Percentiles rank a stretch among this genome's conserved stretches.
phyloP scores from a whole-genome alignment of 768 basidiomycete genomes.

The Lyophyllum shimeji region DNA sequence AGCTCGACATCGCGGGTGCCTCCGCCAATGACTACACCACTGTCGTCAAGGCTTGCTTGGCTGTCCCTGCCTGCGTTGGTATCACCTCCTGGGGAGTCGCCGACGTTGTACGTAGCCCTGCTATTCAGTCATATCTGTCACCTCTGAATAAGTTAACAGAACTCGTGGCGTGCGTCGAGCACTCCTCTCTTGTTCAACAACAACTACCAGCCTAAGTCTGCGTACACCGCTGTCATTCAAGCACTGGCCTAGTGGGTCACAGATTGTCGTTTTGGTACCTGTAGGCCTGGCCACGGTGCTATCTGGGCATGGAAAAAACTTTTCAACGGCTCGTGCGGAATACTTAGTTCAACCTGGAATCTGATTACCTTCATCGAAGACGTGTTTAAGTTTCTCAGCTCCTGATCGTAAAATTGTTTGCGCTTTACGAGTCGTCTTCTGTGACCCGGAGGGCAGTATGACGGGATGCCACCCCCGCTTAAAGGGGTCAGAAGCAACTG shows the following conservation, averaged over 20 bases:
- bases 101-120: constrained; percentile 35
- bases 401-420: no score
- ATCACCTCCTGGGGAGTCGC: constrained; percentile 53
- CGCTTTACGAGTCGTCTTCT: no score
- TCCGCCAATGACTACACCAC: constrained; percentile 40
- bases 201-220: constrained; percentile 26
- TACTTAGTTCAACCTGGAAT: no score
- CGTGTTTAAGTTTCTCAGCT: no score
- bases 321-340: no score
- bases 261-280: no score
- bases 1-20: constrained; percentile 40
- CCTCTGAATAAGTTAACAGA: constrained; percentile 13
- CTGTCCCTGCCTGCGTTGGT: constrained; percentile 39
- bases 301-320: no score
- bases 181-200: constrained; percentile 27
- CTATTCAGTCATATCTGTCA: neutral
- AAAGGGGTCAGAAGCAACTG: no score
- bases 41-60: constrained; percentile 48
- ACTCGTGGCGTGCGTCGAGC: constrained; percentile 25
- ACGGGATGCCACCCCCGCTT: no score
- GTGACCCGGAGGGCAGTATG: no score
- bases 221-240: constrained; percentile 24
- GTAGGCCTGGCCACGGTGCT: no score
- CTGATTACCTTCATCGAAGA: no score
- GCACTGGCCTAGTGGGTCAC: constrained; percentile 1